phyloP scores from a whole-genome alignment of 345 rosid species.

The Melaleuca alternifolia region DNA sequence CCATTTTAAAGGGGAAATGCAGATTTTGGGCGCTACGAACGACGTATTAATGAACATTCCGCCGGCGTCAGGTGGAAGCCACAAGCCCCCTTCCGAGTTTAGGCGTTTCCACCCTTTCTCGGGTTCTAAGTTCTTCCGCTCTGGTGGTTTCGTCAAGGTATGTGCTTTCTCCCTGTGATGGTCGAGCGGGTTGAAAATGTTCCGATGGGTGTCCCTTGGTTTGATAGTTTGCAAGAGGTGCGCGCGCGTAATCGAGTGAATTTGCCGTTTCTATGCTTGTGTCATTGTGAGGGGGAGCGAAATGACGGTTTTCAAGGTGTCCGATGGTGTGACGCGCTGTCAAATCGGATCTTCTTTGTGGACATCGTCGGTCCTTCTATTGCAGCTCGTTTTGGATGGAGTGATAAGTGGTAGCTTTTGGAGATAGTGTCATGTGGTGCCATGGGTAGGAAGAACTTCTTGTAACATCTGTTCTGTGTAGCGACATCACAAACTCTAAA shows the following conservation, averaged over 20 bases:
- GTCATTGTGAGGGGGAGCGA: neutral
- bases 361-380: neutral
- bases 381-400: neutral
- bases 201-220: neutral
- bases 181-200: neutral
- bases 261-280: neutral
- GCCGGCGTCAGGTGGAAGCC: constrained; percentile 13
- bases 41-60: constrained; percentile 24
- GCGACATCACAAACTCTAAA: neutral
- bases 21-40: constrained; percentile 19
- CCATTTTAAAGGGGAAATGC: constrained; percentile 7
- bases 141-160: constrained; percentile 34
- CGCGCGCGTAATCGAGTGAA: neutral
- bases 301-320: neutral
- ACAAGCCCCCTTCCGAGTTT: constrained; percentile 7
- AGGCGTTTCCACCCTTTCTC: constrained; percentile 13
- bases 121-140: constrained; percentile 19
- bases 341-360: neutral
- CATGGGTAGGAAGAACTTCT: neutral
- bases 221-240: neutral
- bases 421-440: neutral
- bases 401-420: neutral
- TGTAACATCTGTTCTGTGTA: neutral
- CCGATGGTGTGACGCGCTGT: neutral
- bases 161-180: neutral